phyloP scores from a whole-genome alignment of 2,329 filamentous ascomycete genomes.

The Blastomyces parvus region DNA sequence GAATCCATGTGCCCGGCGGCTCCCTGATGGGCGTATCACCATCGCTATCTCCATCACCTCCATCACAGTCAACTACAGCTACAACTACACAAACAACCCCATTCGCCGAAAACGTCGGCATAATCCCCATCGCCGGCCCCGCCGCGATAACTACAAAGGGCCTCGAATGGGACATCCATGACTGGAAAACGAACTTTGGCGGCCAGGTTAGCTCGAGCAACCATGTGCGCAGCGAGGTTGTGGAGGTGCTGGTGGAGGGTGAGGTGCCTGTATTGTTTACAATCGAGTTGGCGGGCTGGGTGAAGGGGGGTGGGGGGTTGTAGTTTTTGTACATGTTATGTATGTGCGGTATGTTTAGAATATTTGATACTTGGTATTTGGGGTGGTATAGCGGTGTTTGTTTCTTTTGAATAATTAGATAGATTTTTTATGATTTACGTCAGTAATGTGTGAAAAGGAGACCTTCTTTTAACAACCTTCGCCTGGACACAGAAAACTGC shows the following conservation, averaged over 20 bases:
- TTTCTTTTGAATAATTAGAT: too few relatives aligned
- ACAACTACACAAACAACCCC: slow-evolving; percentile 5
- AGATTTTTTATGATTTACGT: too few relatives aligned
- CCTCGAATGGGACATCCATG: slow-evolving; percentile 78
- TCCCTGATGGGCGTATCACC: slow-evolving; percentile 7
- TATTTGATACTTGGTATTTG: too few relatives aligned
- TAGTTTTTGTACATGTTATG: too few relatives aligned
- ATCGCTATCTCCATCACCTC: slow-evolving; percentile 5
- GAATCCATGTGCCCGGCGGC: slow-evolving; percentile 52
- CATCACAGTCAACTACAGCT: not conserved
- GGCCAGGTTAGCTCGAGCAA: slow-evolving; percentile 71
- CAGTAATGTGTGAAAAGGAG: too few relatives aligned
- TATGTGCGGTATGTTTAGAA: too few relatives aligned
- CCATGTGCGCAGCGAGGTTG: slow-evolving; percentile 53
- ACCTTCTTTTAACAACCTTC: too few relatives aligned
- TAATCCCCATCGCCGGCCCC: slow-evolving; percentile 73
- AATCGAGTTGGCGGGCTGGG: slow-evolving; percentile 48
- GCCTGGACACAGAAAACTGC: too few relatives aligned
- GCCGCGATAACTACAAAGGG: slow-evolving; percentile 70
- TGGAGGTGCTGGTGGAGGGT: slow-evolving; percentile 49
- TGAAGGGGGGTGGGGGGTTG: slow-evolving; percentile 22
- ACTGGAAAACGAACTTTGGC: slow-evolving; percentile 71
- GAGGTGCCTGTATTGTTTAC: slow-evolving; percentile 63
- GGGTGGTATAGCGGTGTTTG: too few relatives aligned
- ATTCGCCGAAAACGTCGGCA: slow-evolving; percentile 73